phyloP scores from a whole-genome alignment of 1,284 basidiomycete genomes.

The Lentinula novae-zelandiae region DNA sequence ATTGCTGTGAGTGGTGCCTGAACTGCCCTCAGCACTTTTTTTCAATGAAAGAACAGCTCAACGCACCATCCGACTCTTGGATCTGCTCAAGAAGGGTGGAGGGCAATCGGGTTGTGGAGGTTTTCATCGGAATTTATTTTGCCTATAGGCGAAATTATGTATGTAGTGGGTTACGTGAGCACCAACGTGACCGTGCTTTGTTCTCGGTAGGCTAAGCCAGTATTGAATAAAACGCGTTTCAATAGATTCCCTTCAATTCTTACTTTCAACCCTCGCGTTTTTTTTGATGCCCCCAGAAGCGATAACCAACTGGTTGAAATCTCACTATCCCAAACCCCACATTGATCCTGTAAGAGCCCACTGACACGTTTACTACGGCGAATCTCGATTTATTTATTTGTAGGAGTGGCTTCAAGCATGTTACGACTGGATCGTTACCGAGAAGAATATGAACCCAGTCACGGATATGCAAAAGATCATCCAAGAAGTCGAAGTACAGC shows the following conservation, averaged over 20 bases:
- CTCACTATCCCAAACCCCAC: conserved; percentile 47
- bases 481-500: conserved; percentile 53
- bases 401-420: conserved; percentile 75
- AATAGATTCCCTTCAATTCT: background rate
- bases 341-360: conserved; percentile 47
- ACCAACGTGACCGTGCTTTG: background rate
- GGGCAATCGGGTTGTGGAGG: conserved; percentile 38
- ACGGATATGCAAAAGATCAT: conserved; percentile 46
- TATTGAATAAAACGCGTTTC: background rate
- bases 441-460: conserved; percentile 43
- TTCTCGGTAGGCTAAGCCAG: background rate
- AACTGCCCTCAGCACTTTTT: background rate
- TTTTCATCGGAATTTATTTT: conserved; percentile 28
- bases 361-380: background rate
- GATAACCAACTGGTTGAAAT: conserved; percentile 41
- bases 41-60: background rate
- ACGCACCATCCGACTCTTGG: conserved; percentile 22
- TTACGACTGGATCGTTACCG: conserved; percentile 54
- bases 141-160: background rate
- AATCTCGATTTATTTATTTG: conserved; percentile 5
- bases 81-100: conserved; percentile 37
- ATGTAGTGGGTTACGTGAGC: background rate
- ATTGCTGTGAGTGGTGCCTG: conserved; percentile 16
- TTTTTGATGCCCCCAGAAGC: conserved; percentile 27
- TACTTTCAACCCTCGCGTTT: conserved; percentile 9